Evolutionary conservation across 2,329 filamentous ascomycete species (phyloP).

Genomic region (Coniosporium tulheliwenetii): DNA sequence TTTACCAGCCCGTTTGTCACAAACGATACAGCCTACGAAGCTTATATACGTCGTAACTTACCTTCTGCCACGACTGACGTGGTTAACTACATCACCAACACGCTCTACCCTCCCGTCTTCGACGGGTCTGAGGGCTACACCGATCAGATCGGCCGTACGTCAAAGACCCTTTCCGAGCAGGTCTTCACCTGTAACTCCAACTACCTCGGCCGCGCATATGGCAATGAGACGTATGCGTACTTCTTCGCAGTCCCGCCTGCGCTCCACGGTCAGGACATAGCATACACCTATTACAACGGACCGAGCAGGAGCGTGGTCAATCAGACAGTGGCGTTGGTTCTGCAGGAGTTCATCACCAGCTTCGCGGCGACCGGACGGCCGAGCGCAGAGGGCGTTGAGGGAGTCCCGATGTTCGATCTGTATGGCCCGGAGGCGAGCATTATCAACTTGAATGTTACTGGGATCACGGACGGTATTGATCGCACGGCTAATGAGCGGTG

Average conservation of each 20-base stretch:
- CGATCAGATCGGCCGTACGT: slow-evolving; percentile 25
- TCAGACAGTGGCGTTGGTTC: slow-evolving; percentile 21
- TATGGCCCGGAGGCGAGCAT: slow-evolving; percentile 29
- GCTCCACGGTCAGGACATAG: slow-evolving; percentile 36
- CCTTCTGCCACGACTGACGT: slow-evolving; percentile 14
- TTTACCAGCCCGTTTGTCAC: slow-evolving; percentile 25
- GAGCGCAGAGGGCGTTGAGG: slow-evolving; percentile 12
- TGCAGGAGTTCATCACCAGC: slow-evolving; percentile 30
- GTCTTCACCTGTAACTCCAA: slow-evolving; percentile 35
- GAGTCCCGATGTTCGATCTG: slow-evolving; percentile 27
- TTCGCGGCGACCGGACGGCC: slow-evolving; percentile 25
- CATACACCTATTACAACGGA: slow-evolving; percentile 37
- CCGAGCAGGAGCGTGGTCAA: slow-evolving; percentile 1
- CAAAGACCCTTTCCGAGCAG: slow-evolving; percentile 26
- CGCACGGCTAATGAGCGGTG: slow-evolving; percentile 32
- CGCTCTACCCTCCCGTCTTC: slow-evolving; percentile 34
- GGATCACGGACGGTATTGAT: slow-evolving; percentile 27
- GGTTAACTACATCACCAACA: slow-evolving; percentile 25
- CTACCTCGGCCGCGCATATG: slow-evolving; percentile 30
- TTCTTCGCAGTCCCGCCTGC: slow-evolving; percentile 36
- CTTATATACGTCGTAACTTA: slow-evolving; percentile 11
- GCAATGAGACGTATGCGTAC: slow-evolving; percentile 34
- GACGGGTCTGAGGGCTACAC: slow-evolving; percentile 31
- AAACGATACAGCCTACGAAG: slow-evolving; percentile 14
- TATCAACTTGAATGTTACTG: slow-evolving; percentile 25